Base-by-base conservation (phyloP, 495 filamentous ascomycete species). In the Cercophora scortea region DNA sequence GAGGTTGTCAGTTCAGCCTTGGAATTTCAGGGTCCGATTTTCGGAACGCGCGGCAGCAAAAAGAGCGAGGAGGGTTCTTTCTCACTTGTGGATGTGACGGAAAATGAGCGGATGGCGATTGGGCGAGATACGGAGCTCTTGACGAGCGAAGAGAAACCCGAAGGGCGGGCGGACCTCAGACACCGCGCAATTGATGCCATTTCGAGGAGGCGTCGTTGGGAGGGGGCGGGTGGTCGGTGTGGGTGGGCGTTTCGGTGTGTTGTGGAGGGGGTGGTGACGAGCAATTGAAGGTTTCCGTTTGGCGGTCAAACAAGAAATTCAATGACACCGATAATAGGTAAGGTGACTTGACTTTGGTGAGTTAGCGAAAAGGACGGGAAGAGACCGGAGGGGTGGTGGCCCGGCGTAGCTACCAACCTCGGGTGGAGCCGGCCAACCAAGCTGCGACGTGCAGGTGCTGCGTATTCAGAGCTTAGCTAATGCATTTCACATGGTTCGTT, bases 101-200 rank as follows among this genome's bases (percentile, higher is more conserved):
- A 72, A 57, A 77, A 77, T 47, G 65, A 52, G 38, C 74, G 71
- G 54, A 58, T 25, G 25, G 25, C 25, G 25, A 25, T 25, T 25
- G 62, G 53, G 52, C 58, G 61, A 40, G 61, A 49, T 50, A 54
- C 57, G 17, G 72, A 64, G 54, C 52, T 54, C 58, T 65, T 64
- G 54, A 63, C 50, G 32, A 71, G 58, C 36, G 69, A 62, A 47
- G 69, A 61, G 40, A 73, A 48, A 16, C 58, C 67, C 43, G 67
- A 70, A 39, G 70, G 73, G 50, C 72, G 66, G 49, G 70, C 69
- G 49, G 59, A 64, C 64, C 70, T 60, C 42, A 77, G 54, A 62
- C 68, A 75, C 61, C 72, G 66, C 45, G 70, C 68, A 63, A 77
- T 74, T 66, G 74, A 74, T 49, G 73, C 72, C 74, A 77, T 77